phyloP scores from a whole-genome alignment of 768 basidiomycete species.

The Megacollybia marginata region DNA sequence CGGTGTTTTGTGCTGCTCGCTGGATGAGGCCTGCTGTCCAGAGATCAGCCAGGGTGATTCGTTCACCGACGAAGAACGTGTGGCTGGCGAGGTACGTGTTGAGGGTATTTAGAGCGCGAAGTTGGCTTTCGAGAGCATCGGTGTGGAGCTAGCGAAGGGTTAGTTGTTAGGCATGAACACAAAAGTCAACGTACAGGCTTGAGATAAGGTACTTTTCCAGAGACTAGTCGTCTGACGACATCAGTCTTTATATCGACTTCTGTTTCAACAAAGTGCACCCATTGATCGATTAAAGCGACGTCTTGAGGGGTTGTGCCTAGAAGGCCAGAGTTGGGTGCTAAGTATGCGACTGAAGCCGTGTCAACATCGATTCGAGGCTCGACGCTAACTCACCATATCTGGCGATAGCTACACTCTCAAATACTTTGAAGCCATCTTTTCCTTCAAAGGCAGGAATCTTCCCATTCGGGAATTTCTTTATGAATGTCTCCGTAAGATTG shows the following conservation, averaged over 20 bases:
- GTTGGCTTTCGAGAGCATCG: conserved; percentile 41
- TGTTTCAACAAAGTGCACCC: conserved; percentile 66
- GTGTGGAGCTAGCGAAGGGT: conserved; percentile 47
- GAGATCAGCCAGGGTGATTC: conserved; percentile 92
- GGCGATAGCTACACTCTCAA: conserved; percentile 76
- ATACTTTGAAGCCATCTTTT: conserved; percentile 68
- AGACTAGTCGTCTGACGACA: conserved; percentile 35
- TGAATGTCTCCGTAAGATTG: conserved; percentile 56
- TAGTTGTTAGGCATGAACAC: conserved; percentile 4
- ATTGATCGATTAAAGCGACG: conserved; percentile 76
- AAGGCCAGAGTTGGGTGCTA: conserved; percentile 74
- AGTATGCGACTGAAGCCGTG: conserved; percentile 53
- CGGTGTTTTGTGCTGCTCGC: conserved; percentile 40
- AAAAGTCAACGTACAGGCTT: conserved; percentile 60
- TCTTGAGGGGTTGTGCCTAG: conserved; percentile 61
- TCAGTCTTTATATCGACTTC: conserved; percentile 42
- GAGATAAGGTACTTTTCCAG: conserved; percentile 60
- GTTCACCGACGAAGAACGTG: conserved; percentile 91
- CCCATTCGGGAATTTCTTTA: conserved; percentile 65
- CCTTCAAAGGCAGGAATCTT: conserved; percentile 83
- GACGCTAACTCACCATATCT: conserved; percentile 86
- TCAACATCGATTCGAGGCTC: conserved; percentile 1
- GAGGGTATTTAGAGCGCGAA: conserved; percentile 55
- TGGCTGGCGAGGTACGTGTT: conserved; percentile 66
- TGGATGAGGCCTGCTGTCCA: conserved; percentile 52